These are phyloP conservation scores for Lentinula guzmanii DNA, from an alignment of 768 basidiomycete genomes.

Conservation along the genomic window DNA sequence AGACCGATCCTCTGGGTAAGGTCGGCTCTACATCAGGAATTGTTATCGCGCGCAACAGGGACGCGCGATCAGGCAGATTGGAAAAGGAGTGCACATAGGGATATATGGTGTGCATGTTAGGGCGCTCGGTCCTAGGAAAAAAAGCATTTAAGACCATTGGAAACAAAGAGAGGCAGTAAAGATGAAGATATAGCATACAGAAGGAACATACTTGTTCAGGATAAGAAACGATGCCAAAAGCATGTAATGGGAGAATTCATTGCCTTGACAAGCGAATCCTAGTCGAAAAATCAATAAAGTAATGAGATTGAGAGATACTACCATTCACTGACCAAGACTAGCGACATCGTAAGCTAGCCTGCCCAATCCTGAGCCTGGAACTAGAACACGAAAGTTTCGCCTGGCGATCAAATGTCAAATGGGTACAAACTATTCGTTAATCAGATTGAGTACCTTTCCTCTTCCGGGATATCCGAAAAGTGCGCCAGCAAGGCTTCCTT, in stretches of 20 bases:
- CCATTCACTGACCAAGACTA: slow-evolving; percentile 42
- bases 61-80: slow-evolving; percentile 54
- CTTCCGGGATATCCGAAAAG: slow-evolving; percentile 49
- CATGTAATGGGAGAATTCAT: slow-evolving; percentile 97
- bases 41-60: slow-evolving; percentile 59
- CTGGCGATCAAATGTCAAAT: slow-evolving; percentile 20
- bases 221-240: slow-evolving; percentile 84
- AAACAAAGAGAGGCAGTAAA: no score
- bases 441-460: slow-evolving; percentile 41
- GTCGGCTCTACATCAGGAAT: slow-evolving; percentile 85
- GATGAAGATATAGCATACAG: no score
- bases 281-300: background rate
- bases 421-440: background rate
- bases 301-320: background rate
- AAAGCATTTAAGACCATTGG: background rate
- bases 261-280: slow-evolving; percentile 91
- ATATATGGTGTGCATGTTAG: slow-evolving; percentile 71
- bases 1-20: slow-evolving; percentile 58
- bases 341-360: slow-evolving; percentile 87
- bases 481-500: slow-evolving; percentile 63
- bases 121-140: slow-evolving; percentile 47
- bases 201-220: slow-evolving; percentile 62
- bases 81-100: slow-evolving; percentile 94
- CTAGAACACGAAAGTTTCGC: slow-evolving; percentile 62
- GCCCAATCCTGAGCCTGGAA: slow-evolving; percentile 88